Evolutionary conservation across 148 eudicot species (phyloP), one percentile per base, ranked within the genome.

Genomic region (Diospyros kaki): DNA sequence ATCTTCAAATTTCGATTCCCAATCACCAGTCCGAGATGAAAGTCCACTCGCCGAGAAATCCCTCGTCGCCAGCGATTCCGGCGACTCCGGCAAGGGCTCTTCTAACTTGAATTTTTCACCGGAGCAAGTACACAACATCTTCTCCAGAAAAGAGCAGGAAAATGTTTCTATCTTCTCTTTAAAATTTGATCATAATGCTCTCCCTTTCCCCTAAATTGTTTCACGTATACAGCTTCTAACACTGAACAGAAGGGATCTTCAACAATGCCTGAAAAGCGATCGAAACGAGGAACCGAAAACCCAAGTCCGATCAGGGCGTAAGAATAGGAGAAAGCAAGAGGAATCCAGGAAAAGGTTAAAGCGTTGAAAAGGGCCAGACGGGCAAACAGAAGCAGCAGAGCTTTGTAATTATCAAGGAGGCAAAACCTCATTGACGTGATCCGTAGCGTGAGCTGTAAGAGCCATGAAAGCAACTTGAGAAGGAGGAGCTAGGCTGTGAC

Each of bases 71-170:
- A 92, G 76, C 2, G 98, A 95, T 60, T 90, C 94, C 9, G 96
- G 96, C 60, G 97, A 90, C 53, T 86, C 83, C 1, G 92, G 86
- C 7, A 66, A 82, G 8, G 81, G 81, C 68, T 95, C 98, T 64
- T 95, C 93, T 4, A 86, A 80, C 79, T 78, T 88, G 73, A 90
- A 92, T 76, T 92, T 94, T 87, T 95, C 96, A 48, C 98, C 98
- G 52, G 98, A 92, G 86, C 98, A 95, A 84, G 94, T 87, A 77
- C 97, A 94, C 93, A 94, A 76, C 98, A 94, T 93, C 72, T 84
- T 72, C 10, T 75, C 75, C 63, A 73, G 75, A 71, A 60, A 55
- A 53, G 55, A 40, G 18, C 69, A 76, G 65, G 42, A 51, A 41
- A 46, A 41, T 17, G 48, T 3, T 66, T 15, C n/a, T 39, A 4